phyloP scores from a whole-genome alignment of 2,329 filamentous ascomycete genomes.

The Neocucurbitaria cava region DNA sequence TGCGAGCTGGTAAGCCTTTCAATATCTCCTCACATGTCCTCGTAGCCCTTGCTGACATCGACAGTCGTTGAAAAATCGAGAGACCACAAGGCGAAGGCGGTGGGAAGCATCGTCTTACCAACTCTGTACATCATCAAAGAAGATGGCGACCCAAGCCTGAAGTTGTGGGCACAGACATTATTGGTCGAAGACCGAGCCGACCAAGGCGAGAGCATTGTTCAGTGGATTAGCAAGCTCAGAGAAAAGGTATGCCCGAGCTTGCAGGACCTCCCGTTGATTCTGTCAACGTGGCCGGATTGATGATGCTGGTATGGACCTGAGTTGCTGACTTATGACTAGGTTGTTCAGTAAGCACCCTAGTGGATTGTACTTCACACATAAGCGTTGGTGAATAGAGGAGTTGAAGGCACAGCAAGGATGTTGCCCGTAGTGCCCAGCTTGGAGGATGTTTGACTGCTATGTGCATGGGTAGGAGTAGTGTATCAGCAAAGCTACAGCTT shows the following conservation, averaged over 20 bases:
- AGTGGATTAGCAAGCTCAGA: slow-evolving; percentile 89
- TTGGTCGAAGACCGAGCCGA: slow-evolving; percentile 94
- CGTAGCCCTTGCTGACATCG: slow-evolving; percentile 7
- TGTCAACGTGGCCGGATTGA: slow-evolving; percentile 32
- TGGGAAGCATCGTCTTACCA: slow-evolving; percentile 90
- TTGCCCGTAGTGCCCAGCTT: not conserved
- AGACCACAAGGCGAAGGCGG: slow-evolving; percentile 84
- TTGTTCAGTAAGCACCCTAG: slow-evolving; percentile 42
- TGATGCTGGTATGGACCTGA: slow-evolving; percentile 3
- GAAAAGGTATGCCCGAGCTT: slow-evolving; percentile 77
- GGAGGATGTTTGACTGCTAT: not conserved
- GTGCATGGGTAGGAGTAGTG: not conserved
- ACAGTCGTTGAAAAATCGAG: slow-evolving; percentile 91
- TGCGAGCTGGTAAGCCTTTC: slow-evolving; percentile 59
- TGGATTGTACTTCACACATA: not conserved
- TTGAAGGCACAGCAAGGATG: not conserved
- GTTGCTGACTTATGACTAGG: slow-evolving; percentile 34
- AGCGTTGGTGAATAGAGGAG: not conserved
- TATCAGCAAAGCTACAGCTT: not conserved
- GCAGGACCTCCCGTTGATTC: slow-evolving; percentile 21
- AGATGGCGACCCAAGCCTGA: slow-evolving; percentile 92
- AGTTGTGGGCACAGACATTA: slow-evolving; percentile 95
- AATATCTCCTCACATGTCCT: not conserved
- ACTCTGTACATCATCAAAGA: slow-evolving; percentile 93
- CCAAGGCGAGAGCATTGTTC: slow-evolving; percentile 87